Base-by-base conservation (phyloP, 2,329 filamentous ascomycete species). In the Pseudocercospora cruenta region DNA sequence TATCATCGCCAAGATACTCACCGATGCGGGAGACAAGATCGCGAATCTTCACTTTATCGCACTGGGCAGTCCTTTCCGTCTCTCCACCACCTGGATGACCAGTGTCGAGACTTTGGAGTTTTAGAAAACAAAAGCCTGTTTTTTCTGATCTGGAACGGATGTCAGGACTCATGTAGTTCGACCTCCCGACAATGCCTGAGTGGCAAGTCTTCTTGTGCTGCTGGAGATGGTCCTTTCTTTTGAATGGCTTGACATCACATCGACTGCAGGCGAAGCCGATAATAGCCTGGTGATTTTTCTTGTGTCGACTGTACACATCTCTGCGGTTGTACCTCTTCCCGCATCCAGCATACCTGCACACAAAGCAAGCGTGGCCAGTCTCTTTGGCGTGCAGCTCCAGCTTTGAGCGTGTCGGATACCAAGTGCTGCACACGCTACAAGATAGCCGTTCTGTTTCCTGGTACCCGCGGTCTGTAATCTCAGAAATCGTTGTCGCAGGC, bases 211-310 rank as follows among this genome's bases (percentile, higher is more conserved):
- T 47, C 21, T 28, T 60, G 22, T 60, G 58, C 39, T 66, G 61
- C 26, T 53, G 33, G 1, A 70, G 64, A 31, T 70, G 68, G 45
- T 68, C 66, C 28, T 64, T 66, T n/a, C 68, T 58, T 49, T 64
- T 63, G 63, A 68, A 68, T 10, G 61, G 54, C 26, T 62, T 68
- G 26, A 19, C 22, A 22, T 28, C n/a, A 7, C 36, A 33, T 14
- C 22, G 49, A 66, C 51, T 58, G 21, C 59, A 33, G 7, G 26
- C 63, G 59, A 26, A 62, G 14, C 43, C 65, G 59, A 16, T 28
- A 26, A n/a, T 62, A 26, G 21, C 26, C 33, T 47, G 58, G 55
- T 57, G 63, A 14, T 39, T 51, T 43, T 45, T 66, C 22, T 58
- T 47, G 49, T 67, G 65, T 8, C 65, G 57, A 8, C 55, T 53